Conservation (phyloP, 169 alveolate genomes). For the Pseudocohnilembus persalinus region DNA sequence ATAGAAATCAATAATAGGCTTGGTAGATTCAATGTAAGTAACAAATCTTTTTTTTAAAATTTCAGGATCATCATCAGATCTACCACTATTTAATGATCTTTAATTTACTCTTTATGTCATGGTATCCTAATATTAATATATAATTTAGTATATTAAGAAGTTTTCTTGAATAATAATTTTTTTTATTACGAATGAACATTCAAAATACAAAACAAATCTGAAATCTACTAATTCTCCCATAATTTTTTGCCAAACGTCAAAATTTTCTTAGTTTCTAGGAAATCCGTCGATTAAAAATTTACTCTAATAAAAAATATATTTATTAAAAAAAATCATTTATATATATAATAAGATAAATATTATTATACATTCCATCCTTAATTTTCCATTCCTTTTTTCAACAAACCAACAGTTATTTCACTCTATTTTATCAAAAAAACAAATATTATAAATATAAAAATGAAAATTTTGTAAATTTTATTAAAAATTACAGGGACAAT, state of each 20-base stretch:
- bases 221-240: constrained; percentile 69
- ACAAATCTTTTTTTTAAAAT: constrained; percentile 91
- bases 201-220: constrained; percentile 29
- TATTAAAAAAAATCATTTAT: neutral
- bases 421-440: constrained; percentile 13
- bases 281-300: constrained; percentile 94
- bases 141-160: constrained; percentile 66
- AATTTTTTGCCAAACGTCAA: constrained; percentile 48
- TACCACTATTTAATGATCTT: constrained; percentile 89
- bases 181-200: constrained; percentile 66
- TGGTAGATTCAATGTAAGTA: constrained; percentile 90
- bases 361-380: constrained; percentile 79
- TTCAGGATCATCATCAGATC: constrained; percentile 95
- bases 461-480: neutral
- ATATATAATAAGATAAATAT: neutral
- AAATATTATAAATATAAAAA: no score
- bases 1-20: constrained; percentile 90
- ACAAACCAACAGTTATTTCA: constrained; percentile 89
- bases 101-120: constrained; percentile 75
- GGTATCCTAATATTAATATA: constrained; percentile 73
- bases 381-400: constrained; percentile 88
- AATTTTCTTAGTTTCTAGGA: constrained; percentile 92
- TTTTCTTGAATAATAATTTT: constrained; percentile 60
- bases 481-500: constrained; percentile 93
- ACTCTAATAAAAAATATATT: constrained; percentile 32